Base-by-base conservation (phyloP, 345 rosid genomes). In the Clarkia xantiana region DNA sequence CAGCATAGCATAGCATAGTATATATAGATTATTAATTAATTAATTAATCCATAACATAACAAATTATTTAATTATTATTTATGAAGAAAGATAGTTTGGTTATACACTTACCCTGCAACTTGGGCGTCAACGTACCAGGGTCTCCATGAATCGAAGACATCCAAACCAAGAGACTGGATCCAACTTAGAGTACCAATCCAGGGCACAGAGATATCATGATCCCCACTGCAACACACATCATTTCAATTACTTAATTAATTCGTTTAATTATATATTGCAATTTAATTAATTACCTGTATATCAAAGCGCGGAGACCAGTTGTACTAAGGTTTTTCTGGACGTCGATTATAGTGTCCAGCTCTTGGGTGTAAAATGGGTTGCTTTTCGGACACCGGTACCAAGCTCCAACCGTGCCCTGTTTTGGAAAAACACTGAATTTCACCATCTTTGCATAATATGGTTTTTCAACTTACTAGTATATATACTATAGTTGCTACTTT, bases 271-370 rank as follows among this genome's bases (percentile, higher is more conserved):
- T n/a, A n/a, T n/a, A n/a, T n/a, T n/a, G n/a, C n/a, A n/a, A 2
- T 6, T 29, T 6, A 29, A 29, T 29, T 29, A n/a, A 13, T 51
- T 49, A 70, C 71, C 66, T 62, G 58, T 66, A 70, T 40, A 59
- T 56, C n/a, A 70, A 44, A 45, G 71, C 75, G 23, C 75, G 57
- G 52, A 66, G 65, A 14, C 75, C 71, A 1, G 71, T 70, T 3
- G 36, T 19, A 3, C 68, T n/a, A 41, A 66, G 63, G 22, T 66
- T 62, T 47, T 59, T 59, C 1, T 70, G 75, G 51, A 57, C 54
- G n/a, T 49, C 51, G 44, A 66, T 4, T 14, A 53, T 4, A 23
- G 66, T 66, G 15, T 38, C 14, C 14, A 66, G 3, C 0, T 59
- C 51, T 42, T 56, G 42, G 0, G 62, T 59, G 61, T 55, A 70